Base-by-base conservation (phyloP, 2,329 filamentous ascomycete genomes). In the Cadophora gregata region DNA sequence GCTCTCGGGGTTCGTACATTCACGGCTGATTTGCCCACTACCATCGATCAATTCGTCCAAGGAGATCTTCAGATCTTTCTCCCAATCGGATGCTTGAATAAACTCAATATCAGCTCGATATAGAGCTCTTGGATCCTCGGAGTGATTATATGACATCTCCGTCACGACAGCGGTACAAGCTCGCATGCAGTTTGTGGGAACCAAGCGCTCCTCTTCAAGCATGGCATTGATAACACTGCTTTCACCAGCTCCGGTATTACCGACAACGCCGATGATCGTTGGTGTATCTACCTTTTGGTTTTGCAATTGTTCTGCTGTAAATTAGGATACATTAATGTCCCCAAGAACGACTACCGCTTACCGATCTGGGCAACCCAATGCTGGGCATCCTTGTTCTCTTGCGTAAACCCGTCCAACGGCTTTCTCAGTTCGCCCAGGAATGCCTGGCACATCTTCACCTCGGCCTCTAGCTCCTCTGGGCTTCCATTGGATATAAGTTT, bases 111-210 rank as follows among this genome's bases (percentile, higher is more conserved):
- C 78, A 1, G 81, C 81, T 16, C 77, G 72, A 65, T 82, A 83
- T 1, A 25, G n/a, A 12, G 55, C 33, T 3, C 21, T 48, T 0
- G 73, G 67, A 33, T 80, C 75, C 0, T 75, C 69, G 65, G 73
- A 78, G 12, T 76, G 59, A 58, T 83, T 83, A 74, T 77, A 82
- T 0, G 80, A 80, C 6, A 83, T 76, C 67, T 83, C 81, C 0
- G 80, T 82, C 1, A 83, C 80, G 1, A 83, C 81, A 16, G 81
- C 80, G 0, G 82, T 83, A 53, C 81, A 83, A 9, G 81, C 82
- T 38, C 80, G 75, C 80, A 83, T 83, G 69, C 80, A 82, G 56
- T 82, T 83, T 0, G 80, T 82, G 0, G 81, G 81, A 0, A 83
- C 78, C 1, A 83, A 73, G 3, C 78, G 77, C 68, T 84, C 81